These are phyloP conservation scores for Aspergillus nanangensis DNA, from an alignment of 495 filamentous ascomycete genomes.

Conservation along the genomic window DNA sequence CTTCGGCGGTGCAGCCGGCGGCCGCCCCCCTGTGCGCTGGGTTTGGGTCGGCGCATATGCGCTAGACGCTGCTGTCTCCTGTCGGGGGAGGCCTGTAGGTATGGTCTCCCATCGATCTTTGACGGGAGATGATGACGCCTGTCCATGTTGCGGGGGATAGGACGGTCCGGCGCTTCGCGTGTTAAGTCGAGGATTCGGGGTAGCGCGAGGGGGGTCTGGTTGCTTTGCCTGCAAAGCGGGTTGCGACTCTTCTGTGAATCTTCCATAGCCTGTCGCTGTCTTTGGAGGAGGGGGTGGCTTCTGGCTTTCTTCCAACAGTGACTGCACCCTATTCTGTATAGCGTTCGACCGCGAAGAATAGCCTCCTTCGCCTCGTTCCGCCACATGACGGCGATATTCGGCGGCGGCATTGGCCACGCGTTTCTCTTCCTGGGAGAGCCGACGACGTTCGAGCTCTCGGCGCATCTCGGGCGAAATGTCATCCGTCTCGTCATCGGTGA, in stretches of 20 bases:
- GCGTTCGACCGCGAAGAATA: slow-evolving; percentile 61
- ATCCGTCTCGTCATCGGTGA: slow-evolving; percentile 62
- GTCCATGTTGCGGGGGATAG: background rate
- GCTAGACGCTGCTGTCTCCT: slow-evolving; percentile 16
- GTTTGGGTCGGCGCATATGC: slow-evolving; percentile 17
- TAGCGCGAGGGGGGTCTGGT: slow-evolving; percentile 11
- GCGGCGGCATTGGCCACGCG: slow-evolving; percentile 90
- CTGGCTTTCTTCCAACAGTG: slow-evolving; percentile 73
- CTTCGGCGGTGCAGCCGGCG: slow-evolving; percentile 56
- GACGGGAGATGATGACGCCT: slow-evolving; percentile 1
- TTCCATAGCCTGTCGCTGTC: slow-evolving; percentile 86
- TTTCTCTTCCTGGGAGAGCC: slow-evolving; percentile 83
- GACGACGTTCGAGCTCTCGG: slow-evolving; percentile 80
- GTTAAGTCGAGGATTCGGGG: slow-evolving; percentile 6
- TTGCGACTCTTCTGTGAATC: slow-evolving; percentile 57
- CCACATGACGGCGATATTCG: slow-evolving; percentile 77
- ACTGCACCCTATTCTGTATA: slow-evolving; percentile 88
- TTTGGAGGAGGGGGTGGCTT: slow-evolving; percentile 55
- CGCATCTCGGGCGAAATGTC: slow-evolving; percentile 85
- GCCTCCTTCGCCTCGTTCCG: slow-evolving; percentile 54
- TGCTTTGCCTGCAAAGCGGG: slow-evolving; percentile 41
- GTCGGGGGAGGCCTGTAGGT: slow-evolving; percentile 13
- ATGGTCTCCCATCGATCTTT: slow-evolving; percentile 13
- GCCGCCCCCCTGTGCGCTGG: slow-evolving; percentile 27
- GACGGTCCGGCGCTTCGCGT: slow-evolving; percentile 3